Evolutionary conservation across 108 stramenopile genomes (phyloP), one percentile per base, ranked within the genome.

Genomic region (Craspedostauros australis): DNA sequence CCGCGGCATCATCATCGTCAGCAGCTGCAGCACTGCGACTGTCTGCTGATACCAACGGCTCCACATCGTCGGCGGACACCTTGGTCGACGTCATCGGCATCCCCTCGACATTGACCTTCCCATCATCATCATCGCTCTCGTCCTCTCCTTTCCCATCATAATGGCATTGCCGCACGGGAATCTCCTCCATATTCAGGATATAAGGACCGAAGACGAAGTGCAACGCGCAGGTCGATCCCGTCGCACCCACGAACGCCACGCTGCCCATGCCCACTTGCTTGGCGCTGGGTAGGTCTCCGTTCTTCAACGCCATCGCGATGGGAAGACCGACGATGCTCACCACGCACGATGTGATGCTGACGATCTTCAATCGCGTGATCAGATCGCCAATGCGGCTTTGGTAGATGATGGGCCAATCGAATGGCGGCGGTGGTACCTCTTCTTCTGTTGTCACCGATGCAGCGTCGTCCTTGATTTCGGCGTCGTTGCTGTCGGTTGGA

Each of bases 141-240:
- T 3, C 40, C 16, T 40, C 37, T 23, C 31, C 2, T 20, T 20
- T 32, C 11, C 19, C 19, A n/a, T n/a, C n/a, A n/a, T n/a, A n/a
- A 12, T 58, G 52, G 3, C 39, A 48, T 39, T 62, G 4, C 31
- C 66, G 62, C 1, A 60, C 39, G 15, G 60, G 54, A 15, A 86
- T 29, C 36, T 59, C 37, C 33, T 86, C 79, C 23, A 91, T 39
- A 1, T 46, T 70, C 38, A 84, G 77, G 14, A 88, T 79, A 54
- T 93, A 93, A 8, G 91, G 85, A 0, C 72, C 66, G 59, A 89
- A 87, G 20, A 88, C 86, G 67, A 82, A 93, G 20, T 84, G 84
- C n/a, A 93, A 44, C 1, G 84, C 57, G 0, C 59, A 44, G 0
- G 91, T 93, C 20, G 71, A 71, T 7, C 85, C 91, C 5, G 70